These are phyloP conservation scores for Globisporangium echinulatum DNA, from an alignment of 352 stramenopile species.

Conservation along the genomic window DNA sequence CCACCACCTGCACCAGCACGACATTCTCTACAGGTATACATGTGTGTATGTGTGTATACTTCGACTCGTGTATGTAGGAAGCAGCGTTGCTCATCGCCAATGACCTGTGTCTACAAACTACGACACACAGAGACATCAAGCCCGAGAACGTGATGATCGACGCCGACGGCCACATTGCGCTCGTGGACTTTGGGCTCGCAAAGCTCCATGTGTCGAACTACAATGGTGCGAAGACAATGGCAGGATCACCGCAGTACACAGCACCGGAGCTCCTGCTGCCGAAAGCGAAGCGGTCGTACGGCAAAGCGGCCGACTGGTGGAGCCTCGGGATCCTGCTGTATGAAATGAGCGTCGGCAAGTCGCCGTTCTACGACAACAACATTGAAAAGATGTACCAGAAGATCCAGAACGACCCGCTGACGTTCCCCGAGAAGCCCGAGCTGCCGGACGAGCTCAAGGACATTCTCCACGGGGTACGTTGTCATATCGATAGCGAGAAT, in stretches of 20 bases:
- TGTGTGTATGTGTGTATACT: not conserved
- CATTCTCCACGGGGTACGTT: conserved; percentile 58
- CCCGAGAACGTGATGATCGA: conserved; percentile 96
- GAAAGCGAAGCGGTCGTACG: conserved; percentile 84
- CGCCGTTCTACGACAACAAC: conserved; percentile 91
- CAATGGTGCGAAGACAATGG: conserved; percentile 86
- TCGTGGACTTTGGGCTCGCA: conserved; percentile 93
- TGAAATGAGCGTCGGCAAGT: conserved; percentile 91
- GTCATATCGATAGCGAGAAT: no score
- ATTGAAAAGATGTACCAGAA: conserved; percentile 93
- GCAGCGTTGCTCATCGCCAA: not conserved
- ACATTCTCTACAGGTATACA: conserved; percentile 91
- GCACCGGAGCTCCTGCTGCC: conserved; percentile 77
- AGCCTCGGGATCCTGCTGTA: conserved; percentile 89
- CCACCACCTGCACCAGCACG: conserved; percentile 89
- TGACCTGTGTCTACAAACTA: not conserved
- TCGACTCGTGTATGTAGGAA: no score
- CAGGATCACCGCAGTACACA: conserved; percentile 83
- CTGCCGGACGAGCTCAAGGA: conserved; percentile 71
- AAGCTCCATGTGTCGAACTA: conserved; percentile 91
- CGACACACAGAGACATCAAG: conserved; percentile 87
- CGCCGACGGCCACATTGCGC: conserved; percentile 90
- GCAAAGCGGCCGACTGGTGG: conserved; percentile 87
- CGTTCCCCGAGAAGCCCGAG: conserved; percentile 69
- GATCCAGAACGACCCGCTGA: conserved; percentile 84